Percentiles rank a stretch among this genome's conserved stretches.
These are phyloP conservation scores for Wallacemonas sp. DNA, from an alignment of 208 protist genomes.

Conservation along the genomic window DNA sequence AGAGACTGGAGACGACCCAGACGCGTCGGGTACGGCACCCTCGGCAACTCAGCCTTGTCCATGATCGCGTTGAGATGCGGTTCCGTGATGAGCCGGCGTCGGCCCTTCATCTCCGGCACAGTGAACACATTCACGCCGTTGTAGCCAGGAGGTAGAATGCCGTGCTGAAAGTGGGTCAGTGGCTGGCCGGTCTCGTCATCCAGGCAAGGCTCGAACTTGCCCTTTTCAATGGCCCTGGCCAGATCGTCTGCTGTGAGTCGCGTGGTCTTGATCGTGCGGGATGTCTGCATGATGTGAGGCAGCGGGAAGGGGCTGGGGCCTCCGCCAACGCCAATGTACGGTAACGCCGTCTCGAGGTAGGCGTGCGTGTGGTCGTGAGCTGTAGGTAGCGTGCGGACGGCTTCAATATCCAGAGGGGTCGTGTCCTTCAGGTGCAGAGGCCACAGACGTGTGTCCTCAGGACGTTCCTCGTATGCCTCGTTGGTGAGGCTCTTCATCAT, in stretches of 20 bases:
- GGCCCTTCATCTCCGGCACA: conserved; percentile 21
- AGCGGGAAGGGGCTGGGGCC: neutral
- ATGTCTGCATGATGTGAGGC: neutral
- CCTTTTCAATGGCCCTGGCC: neutral
- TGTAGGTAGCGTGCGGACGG: neutral
- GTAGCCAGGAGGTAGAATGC: neutral
- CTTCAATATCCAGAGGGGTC: conserved; percentile 3
- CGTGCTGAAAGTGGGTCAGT: neutral
- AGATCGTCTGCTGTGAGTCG: neutral
- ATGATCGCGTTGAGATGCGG: conserved; percentile 23
- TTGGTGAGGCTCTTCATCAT: neutral
- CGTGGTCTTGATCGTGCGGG: conserved; percentile 8
- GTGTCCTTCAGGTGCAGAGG: conserved; percentile 9
- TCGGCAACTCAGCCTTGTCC: conserved; percentile 18
- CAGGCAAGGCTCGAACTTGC: conserved; percentile 5
- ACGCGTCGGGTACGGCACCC: conserved; percentile 6
- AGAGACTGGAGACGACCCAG: conserved; percentile 14
- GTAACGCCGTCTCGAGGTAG: neutral
- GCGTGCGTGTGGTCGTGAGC: neutral
- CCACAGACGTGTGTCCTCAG: neutral
- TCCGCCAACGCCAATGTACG: neutral
- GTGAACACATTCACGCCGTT: conserved; percentile 17
- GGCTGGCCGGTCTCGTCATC: neutral
- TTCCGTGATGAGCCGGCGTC: conserved; percentile 24
- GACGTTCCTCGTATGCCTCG: neutral